These are phyloP conservation scores for Choanephora cucurbitarum DNA, from an alignment of 371 early-diverging fungal genomes.

Conservation along the genomic window DNA sequence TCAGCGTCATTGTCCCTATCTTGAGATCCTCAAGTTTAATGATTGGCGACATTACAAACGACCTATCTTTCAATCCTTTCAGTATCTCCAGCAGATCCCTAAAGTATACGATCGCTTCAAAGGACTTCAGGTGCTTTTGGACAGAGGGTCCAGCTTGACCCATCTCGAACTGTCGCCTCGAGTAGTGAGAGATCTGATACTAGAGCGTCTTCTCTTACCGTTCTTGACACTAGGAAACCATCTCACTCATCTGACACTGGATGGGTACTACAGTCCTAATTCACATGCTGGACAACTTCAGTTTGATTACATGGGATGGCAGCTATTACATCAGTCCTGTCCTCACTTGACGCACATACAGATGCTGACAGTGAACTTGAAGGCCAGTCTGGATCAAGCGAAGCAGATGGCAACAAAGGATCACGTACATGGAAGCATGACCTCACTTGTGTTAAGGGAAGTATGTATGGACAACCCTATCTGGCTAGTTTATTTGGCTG, in stretches of 20 bases:
- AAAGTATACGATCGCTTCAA: conserved; percentile 2
- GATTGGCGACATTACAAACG: conserved; percentile 12
- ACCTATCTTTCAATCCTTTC: not conserved
- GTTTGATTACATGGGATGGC: conserved; percentile 1
- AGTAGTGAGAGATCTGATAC: not conserved
- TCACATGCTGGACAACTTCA: not conserved
- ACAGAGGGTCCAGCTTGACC: conserved; percentile 2
- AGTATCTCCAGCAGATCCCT: conserved; percentile 8
- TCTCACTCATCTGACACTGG: conserved; percentile 12
- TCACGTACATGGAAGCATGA: not conserved
- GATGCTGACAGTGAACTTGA: not conserved
- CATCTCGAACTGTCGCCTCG: conserved; percentile 9
- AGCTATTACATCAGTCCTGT: conserved; percentile 3
- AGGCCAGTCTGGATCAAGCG: not conserved
- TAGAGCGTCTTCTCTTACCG: not conserved
- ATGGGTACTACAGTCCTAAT: conserved; percentile 9
- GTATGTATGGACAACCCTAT: conserved; percentile 1
- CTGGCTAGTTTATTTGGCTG: conserved; percentile 10
- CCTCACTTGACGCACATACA: conserved; percentile 2
- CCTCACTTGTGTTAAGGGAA: not conserved
- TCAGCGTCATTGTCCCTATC: not conserved
- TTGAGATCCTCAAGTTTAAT: conserved; percentile 8
- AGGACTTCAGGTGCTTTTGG: not conserved
- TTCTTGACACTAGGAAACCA: not conserved
- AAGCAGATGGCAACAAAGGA: not conserved